Base-by-base conservation (phyloP, 2,329 filamentous ascomycete genomes). In the Clonostachys rhizophaga region DNA sequence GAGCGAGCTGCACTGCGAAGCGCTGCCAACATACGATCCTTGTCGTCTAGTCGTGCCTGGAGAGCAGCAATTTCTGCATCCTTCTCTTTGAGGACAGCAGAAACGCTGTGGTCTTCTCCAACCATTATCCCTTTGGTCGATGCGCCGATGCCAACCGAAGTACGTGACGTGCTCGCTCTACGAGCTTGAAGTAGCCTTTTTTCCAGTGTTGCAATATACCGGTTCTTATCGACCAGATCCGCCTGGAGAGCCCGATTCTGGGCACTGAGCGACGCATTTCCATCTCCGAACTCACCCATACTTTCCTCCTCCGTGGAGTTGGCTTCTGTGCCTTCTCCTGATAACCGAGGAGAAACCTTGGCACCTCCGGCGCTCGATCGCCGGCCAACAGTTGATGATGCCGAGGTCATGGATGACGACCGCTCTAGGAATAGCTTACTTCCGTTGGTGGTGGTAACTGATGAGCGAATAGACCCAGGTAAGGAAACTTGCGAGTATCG, bases 201-300 rank as follows among this genome's bases (percentile, higher is more conserved):
- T 70, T 99, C 94, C 12, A 99, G 70, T 0, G 94, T 97, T 30
- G 87, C 80, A 56, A 97, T 97, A 65, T 99, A 99, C 34, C 94
- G 87, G 57, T 94, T 97, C 72, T 96, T 96, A 68, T 99, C 94
- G n/a, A 81, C 82, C 42, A 99, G 78, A 64, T 99, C 94, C n/a
- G 91, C 83, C 64, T 96, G 94, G 43, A 99, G 71, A n/a, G 95
- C 88, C 44, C 85, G 83, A 55, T 96, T 91, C 61, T 96, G 94
- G n/a, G 89, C 81, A 40, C 85, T 73, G 43, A 95, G 69, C 20
- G 87, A 89, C 8, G 94, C 94, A 24, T 80, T 86, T 2, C 91
- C 92, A 57, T 96, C 91, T 16, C 87, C 91, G 60, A 86, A 92
- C 58, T 95, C 90, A 44, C 89, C 91, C 13, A 84, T 61, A 40